A percentile compares a stretch with the other conserved stretches of the same genome.
Conservation (phyloP, 176 grass and related monocot species). For the Musa troglodytarum region DNA sequence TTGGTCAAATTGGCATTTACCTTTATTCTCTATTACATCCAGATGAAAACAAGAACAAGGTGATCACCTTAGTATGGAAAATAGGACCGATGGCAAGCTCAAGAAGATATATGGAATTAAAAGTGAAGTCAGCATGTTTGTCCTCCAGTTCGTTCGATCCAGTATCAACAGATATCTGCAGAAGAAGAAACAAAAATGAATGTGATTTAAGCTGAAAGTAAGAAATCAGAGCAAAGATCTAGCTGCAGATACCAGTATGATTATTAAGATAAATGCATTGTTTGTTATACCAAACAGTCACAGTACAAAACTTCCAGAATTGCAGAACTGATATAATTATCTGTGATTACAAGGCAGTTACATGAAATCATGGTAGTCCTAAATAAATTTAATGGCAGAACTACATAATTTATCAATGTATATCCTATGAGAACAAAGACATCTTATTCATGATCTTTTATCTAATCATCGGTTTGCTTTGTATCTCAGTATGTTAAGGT, state of each 20-base stretch:
- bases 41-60: background rate
- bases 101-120: slow-evolving; percentile 92
- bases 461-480: too few relatives aligned
- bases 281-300: background rate
- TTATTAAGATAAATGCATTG: background rate
- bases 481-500: too few relatives aligned
- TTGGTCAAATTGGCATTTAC: background rate
- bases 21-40: background rate
- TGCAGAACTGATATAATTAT: background rate
- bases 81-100: slow-evolving; percentile 56
- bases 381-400: too few relatives aligned
- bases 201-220: background rate
- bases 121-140: slow-evolving; percentile 85
- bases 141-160: slow-evolving; percentile 95
- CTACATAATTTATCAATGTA: too few relatives aligned
- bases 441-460: too few relatives aligned
- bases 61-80: slow-evolving; percentile 53
- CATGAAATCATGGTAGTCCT: too few relatives aligned
- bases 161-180: slow-evolving; percentile 83
- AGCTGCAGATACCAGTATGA: background rate
- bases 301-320: background rate
- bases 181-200: slow-evolving; percentile 10
- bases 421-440: too few relatives aligned
- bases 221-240: background rate
- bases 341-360: too few relatives aligned